Conservation (phyloP, 2,329 filamentous ascomycete species). For the Calonectria montana region DNA sequence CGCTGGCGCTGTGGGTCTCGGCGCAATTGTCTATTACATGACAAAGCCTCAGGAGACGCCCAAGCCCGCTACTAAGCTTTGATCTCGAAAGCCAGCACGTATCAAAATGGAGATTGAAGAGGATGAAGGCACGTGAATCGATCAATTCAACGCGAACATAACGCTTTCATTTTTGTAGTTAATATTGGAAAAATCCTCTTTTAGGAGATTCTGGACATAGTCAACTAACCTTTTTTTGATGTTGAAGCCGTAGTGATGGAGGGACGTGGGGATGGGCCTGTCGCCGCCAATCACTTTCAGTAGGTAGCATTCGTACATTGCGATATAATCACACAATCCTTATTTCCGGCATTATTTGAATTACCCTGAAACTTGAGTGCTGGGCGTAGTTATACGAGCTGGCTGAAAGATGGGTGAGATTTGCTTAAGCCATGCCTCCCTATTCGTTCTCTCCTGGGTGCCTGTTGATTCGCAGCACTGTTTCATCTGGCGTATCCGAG, state of each 20-base stretch:
- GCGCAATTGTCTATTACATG: conserved; percentile 30
- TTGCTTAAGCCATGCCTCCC: not conserved
- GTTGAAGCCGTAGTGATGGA: not conserved
- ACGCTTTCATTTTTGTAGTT: not conserved
- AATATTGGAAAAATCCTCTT: not conserved
- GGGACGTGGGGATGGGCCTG: no score
- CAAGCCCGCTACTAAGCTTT: conserved; percentile 14
- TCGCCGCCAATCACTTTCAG: not conserved
- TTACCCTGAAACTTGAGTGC: not conserved
- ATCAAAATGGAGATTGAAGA: not conserved
- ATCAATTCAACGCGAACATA: not conserved
- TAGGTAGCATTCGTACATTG: not conserved
- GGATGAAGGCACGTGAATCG: not conserved
- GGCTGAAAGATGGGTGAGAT: not conserved
- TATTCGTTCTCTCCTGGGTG: not conserved
- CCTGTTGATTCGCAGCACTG: not conserved
- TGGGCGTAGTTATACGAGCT: not conserved
- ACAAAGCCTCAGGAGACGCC: conserved; percentile 19
- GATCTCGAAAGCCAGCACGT: not conserved
- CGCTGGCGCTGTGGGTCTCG: conserved; percentile 31
- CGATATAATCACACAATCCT: not conserved
- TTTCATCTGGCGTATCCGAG: not conserved
- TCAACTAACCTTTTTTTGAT: not conserved
- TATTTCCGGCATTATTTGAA: not conserved
- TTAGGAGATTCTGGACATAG: no score